phyloP scores from a whole-genome alignment of 2,329 filamentous ascomycete genomes.

The Cladosporium sphaerospermum region DNA sequence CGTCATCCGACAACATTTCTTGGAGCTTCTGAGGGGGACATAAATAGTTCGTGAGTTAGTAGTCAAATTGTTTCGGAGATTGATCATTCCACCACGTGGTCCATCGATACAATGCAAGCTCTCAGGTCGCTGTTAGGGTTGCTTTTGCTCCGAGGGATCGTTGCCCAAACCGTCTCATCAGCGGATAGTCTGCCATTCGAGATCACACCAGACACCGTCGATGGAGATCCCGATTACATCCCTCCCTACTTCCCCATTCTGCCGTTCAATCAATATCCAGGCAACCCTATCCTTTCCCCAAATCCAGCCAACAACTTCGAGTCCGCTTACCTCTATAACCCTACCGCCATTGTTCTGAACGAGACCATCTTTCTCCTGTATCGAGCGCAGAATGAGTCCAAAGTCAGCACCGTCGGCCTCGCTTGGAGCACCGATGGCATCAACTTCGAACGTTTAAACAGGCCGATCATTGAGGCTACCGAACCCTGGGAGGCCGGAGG shows the following conservation, averaged over 20 bases:
- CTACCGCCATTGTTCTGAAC: constrained; percentile 27
- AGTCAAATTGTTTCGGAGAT: too few relatives aligned
- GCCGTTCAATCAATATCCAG: constrained; percentile 22
- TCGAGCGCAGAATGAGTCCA: constrained; percentile 31
- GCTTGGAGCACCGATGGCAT: constrained; percentile 34
- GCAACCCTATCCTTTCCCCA: constrained; percentile 21
- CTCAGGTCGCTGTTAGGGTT: background rate
- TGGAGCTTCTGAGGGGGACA: background rate
- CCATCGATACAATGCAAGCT: background rate
- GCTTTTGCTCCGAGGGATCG: background rate
- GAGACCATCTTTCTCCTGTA: constrained; percentile 32
- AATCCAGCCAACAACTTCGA: constrained; percentile 23
- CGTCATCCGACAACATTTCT: constrained; percentile 1
- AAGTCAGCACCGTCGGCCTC: constrained; percentile 31
- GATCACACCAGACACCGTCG: constrained; percentile 15
- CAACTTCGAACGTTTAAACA: constrained; percentile 30
- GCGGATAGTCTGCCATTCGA: background rate
- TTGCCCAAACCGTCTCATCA: constrained; percentile 3
- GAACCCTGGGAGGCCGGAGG: constrained; percentile 30
- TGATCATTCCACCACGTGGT: too few relatives aligned
- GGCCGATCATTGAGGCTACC: constrained; percentile 29
- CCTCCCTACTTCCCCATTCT: constrained; percentile 26
- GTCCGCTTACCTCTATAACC: constrained; percentile 27
- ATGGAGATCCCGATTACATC: constrained; percentile 23
- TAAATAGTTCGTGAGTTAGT: background rate